Conservation (phyloP, 352 stramenopile genomes). For the Elongisporangium senticosum region DNA sequence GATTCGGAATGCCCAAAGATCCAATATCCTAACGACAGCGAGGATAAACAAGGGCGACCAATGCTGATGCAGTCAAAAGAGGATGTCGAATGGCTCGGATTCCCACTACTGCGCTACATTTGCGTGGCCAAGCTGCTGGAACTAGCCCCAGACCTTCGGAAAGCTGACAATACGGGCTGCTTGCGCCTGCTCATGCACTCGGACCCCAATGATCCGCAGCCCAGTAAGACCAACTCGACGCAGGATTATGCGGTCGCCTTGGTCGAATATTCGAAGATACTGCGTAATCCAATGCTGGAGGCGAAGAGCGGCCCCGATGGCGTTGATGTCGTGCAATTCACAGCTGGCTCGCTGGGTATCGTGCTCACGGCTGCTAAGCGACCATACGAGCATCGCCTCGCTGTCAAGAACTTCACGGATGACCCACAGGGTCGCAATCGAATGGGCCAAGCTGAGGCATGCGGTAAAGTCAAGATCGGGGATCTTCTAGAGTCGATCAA, state of each 20-base stretch:
- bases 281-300: slow-evolving; percentile 56
- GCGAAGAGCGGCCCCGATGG: slow-evolving; percentile 15
- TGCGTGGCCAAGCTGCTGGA: slow-evolving; percentile 60
- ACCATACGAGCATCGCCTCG: slow-evolving; percentile 49
- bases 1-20: slow-evolving; percentile 25
- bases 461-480: slow-evolving; percentile 48
- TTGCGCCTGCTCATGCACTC: slow-evolving; percentile 72
- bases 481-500: slow-evolving; percentile 82
- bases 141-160: slow-evolving; percentile 46
- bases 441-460: slow-evolving; percentile 53
- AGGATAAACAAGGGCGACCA: slow-evolving; percentile 9
- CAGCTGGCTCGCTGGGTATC: slow-evolving; percentile 56
- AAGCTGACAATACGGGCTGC: slow-evolving; percentile 61
- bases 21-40: slow-evolving; percentile 29
- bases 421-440: slow-evolving; percentile 24
- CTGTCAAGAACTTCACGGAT: slow-evolving; percentile 67
- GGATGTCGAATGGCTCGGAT: slow-evolving; percentile 36
- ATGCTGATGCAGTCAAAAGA: slow-evolving; percentile 7
- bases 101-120: slow-evolving; percentile 64
- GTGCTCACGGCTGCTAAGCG: slow-evolving; percentile 46
- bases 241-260: slow-evolving; percentile 16
- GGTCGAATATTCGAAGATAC: slow-evolving; percentile 42
- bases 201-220: slow-evolving; percentile 16
- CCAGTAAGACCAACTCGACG: slow-evolving; percentile 6
- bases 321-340: slow-evolving; percentile 62